phyloP scores from a whole-genome alignment of 2,329 filamentous ascomycete species.

The Colletotrichum brevisporum region DNA sequence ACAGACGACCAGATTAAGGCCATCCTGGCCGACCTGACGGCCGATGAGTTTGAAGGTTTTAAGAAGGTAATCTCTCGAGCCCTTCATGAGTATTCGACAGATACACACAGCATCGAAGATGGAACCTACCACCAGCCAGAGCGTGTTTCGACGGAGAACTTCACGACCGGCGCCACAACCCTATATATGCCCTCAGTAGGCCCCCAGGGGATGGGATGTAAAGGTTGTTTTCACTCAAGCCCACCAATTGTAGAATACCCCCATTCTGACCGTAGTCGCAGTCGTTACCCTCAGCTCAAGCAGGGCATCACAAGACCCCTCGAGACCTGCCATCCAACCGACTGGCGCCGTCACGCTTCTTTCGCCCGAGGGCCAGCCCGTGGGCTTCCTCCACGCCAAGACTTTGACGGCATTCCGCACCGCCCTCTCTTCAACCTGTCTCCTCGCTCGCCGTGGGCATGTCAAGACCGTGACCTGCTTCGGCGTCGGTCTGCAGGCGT shows the following conservation, averaged over 20 bases:
- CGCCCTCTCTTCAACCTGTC: constrained; percentile 77
- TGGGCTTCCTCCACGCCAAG: constrained; percentile 79
- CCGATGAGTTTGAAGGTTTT: constrained; percentile 67
- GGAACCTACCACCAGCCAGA: constrained; percentile 69
- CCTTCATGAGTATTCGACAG: constrained; percentile 74
- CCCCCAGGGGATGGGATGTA: constrained; percentile 75
- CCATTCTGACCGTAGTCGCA: constrained; percentile 46
- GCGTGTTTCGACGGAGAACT: constrained; percentile 63
- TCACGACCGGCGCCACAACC: constrained; percentile 68
- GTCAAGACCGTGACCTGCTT: constrained; percentile 87
- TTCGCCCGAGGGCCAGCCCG: constrained; percentile 70
- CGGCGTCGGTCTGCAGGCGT: constrained; percentile 90
- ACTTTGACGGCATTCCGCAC: constrained; percentile 87
- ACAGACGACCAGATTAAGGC: constrained; percentile 69
- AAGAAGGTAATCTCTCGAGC: constrained; percentile 63
- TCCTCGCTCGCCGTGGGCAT: constrained; percentile 74
- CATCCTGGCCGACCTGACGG: constrained; percentile 67
- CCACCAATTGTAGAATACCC: constrained; percentile 9
- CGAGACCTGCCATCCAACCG: constrained; percentile 59
- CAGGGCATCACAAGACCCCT: constrained; percentile 45
- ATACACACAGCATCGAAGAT: constrained; percentile 59
- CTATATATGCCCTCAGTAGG: constrained; percentile 83
- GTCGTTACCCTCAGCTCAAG: constrained; percentile 74
- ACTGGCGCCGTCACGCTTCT: constrained; percentile 80
- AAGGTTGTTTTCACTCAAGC: constrained; percentile 60